phyloP scores from a whole-genome alignment of 78 protist species.

The slime mould (Dictyostelium discoideum) region DNA sequence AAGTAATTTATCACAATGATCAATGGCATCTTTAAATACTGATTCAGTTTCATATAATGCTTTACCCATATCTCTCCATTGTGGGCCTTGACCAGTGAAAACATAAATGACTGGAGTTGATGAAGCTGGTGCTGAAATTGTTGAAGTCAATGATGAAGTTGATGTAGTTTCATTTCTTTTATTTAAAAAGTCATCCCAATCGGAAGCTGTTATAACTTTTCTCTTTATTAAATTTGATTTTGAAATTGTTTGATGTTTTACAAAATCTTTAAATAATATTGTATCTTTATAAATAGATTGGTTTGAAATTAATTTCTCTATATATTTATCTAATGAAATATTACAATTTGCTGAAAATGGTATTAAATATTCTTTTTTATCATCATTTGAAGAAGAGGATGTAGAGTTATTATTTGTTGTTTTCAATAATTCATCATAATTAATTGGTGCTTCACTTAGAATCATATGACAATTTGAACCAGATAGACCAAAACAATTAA shows the following conservation, averaged over 20 bases:
- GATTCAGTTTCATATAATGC: constrained; percentile 12
- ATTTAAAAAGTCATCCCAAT: constrained; percentile 29
- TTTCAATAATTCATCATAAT: not conserved
- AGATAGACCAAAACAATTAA: constrained; percentile 87
- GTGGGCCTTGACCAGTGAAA: constrained; percentile 84
- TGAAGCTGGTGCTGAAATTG: not conserved
- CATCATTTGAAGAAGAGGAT: not conserved
- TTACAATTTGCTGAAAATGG: constrained; percentile 64
- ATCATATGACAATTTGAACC: constrained; percentile 91
- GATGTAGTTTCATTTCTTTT: constrained; percentile 22
- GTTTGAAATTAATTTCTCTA: not conserved
- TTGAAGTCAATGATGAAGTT: not conserved
- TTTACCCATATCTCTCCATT: constrained; percentile 77
- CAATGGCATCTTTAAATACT: constrained; percentile 31
- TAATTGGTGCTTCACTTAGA: constrained; percentile 28
- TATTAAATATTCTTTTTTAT: constrained; percentile 48
- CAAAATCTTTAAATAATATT: constrained; percentile 39
- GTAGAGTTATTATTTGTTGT: no score
- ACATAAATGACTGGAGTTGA: constrained; percentile 65
- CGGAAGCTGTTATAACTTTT: constrained; percentile 5
- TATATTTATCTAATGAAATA: constrained; percentile 42
- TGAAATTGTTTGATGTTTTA: constrained; percentile 12
- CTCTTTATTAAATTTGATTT: not conserved
- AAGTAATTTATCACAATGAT: constrained; percentile 34
- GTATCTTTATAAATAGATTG: not conserved